Base-by-base conservation (phyloP, 306 rosid species). In the Vicia faba region DNA sequence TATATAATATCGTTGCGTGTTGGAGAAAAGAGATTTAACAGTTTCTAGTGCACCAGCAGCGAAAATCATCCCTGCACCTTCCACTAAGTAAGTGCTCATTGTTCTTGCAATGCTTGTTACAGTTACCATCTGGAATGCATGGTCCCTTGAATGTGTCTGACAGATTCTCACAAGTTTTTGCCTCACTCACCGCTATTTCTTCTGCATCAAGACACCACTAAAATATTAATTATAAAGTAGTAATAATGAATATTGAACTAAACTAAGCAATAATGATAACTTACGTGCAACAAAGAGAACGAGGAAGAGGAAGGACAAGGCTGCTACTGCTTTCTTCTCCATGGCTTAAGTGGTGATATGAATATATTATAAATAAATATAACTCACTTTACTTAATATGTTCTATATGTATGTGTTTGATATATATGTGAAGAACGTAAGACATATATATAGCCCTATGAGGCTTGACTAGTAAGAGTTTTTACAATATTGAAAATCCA, bases 201-300 rank as follows among this genome's bases (percentile, higher is more conserved):
- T 58, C 64, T 58, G 44, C 44, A 29, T 29, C 33, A 29, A 29
- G 33, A 29, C 0, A 29, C 33, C 6, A 29, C 1, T 29, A 29
- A 4, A 29, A 29, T 29, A 5, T 1, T 29, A 29, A 29, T 29
- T 29, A 26, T 2, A 1, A 29, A 4, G 1, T 4, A 29, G 33
- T 28, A 28, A 28, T 29, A 1, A 29, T 29, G 33, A 29, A 29
- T 29, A 29, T 29, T 29, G 33, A 29, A 29, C 33, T 20, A 20
- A 29, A 29, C 33, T 20, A 20, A 20, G 33, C 6, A 29, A 29
- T 29, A 5, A 29, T 29, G 33, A 29, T 29, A 4, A 29, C 33
- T 39, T 73, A 64, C 77, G 77, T 40, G 77, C 64, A 43, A 73
- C 57, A 54, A 73, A 53, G 58, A 64, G 71, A 53, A 72, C 65